Conservation (phyloP, 2,329 filamentous ascomycete genomes). For the Dendryphion nanum region DNA sequence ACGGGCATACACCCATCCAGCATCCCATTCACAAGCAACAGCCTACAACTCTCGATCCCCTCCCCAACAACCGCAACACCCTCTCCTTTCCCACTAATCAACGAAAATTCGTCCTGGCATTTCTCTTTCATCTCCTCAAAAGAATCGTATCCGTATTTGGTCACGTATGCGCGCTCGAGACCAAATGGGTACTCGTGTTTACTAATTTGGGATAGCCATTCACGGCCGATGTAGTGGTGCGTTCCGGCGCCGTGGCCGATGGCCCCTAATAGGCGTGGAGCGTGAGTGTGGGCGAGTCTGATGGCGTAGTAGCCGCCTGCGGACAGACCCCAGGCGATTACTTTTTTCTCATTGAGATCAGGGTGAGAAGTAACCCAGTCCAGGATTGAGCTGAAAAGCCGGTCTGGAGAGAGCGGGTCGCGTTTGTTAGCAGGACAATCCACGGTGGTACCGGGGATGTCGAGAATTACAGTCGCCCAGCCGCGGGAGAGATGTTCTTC, state of each 20-base stretch:
- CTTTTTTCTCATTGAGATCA: conserved; percentile 46
- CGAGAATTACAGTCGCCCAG: conserved; percentile 51
- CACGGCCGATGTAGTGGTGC: conserved; percentile 57
- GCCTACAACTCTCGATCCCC: conserved; percentile 45
- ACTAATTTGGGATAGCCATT: conserved; percentile 54
- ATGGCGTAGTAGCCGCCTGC: conserved; percentile 61
- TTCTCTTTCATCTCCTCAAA: conserved; percentile 47
- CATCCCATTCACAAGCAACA: conserved; percentile 57
- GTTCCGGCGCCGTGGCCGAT: conserved; percentile 56
- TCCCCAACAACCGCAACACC: conserved; percentile 36
- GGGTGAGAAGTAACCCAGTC: conserved; percentile 49
- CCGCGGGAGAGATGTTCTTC: conserved; percentile 47
- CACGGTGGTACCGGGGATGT: conserved; percentile 56
- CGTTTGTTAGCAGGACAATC: conserved; percentile 52
- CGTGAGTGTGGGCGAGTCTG: conserved; percentile 56
- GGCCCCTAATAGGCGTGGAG: conserved; percentile 45
- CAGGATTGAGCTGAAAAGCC: conserved; percentile 53
- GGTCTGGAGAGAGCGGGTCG: conserved; percentile 51
- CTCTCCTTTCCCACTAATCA: conserved; percentile 53
- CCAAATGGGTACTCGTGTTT: conserved; percentile 60
- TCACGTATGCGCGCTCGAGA: conserved; percentile 47
- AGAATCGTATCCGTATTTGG: conserved; percentile 43
- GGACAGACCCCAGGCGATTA: conserved; percentile 56
- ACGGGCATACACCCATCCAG: conserved; percentile 61
- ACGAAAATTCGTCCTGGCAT: conserved; percentile 50